These are phyloP conservation scores for Sherardia arvensis DNA, from an alignment of 257 asterid species.

Conservation along the genomic window DNA sequence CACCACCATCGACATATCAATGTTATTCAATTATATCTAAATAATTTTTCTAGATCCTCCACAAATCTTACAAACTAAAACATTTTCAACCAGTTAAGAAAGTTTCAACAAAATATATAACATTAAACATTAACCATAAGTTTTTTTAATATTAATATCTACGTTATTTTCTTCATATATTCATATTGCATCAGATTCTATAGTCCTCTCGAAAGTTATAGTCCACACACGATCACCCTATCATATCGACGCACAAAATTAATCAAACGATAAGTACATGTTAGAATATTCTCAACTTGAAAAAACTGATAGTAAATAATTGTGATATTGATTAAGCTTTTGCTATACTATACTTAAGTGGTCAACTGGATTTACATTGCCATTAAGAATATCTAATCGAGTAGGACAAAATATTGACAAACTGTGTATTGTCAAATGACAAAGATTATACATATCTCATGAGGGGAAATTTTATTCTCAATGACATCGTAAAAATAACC, in stretches of 20 bases:
- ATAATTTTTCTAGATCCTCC: too few species aligned
- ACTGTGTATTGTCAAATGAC: neutral
- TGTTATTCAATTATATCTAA: too few species aligned
- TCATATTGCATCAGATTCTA: constrained; percentile 16
- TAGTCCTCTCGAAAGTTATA: constrained; percentile 5
- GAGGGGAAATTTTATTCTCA: neutral
- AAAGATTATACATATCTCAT: neutral
- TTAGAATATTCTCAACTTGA: constrained; percentile 5
- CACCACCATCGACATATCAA: too few species aligned
- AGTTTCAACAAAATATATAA: too few species aligned
- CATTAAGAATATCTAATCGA: neutral
- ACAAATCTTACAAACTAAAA: too few species aligned
- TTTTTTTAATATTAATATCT: neutral
- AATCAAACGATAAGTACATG: neutral
- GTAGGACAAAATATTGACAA: neutral
- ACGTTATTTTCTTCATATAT: neutral
- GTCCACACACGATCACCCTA: neutral
- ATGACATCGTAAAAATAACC: neutral
- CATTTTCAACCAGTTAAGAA: too few species aligned
- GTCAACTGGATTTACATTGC: neutral
- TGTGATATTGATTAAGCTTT: constrained; percentile 4
- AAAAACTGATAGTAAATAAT: neutral
- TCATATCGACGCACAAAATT: neutral
- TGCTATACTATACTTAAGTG: neutral
- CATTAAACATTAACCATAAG: too few species aligned